Conservation (phyloP, 2,329 filamentous ascomycete genomes). For the Magnaporthiopsis rhizophila region DNA sequence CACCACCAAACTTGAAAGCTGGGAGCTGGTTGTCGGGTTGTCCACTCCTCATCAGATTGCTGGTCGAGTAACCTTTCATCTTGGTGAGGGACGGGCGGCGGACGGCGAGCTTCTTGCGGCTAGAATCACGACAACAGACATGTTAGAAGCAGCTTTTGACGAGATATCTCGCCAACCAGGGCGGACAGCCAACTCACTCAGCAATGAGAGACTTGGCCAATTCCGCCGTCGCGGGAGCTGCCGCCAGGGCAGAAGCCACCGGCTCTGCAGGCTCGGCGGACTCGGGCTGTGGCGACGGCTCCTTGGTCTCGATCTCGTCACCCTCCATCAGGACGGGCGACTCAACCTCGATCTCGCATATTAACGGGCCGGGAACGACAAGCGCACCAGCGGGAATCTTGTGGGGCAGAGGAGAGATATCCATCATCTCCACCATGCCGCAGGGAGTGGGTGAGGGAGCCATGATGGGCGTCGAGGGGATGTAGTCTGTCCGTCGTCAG, state of each 20-base stretch:
- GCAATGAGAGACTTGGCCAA: slow-evolving; percentile 35
- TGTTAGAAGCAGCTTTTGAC: slow-evolving; percentile 13
- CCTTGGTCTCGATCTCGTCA: neutral
- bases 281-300: slow-evolving; percentile 51
- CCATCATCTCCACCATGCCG: slow-evolving; percentile 69
- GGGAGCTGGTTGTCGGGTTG: slow-evolving; percentile 59
- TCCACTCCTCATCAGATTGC: slow-evolving; percentile 54
- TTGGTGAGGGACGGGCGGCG: slow-evolving; percentile 68
- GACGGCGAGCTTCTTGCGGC: slow-evolving; percentile 58
- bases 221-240: slow-evolving; percentile 36
- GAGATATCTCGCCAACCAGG: neutral
- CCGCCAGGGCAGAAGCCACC: slow-evolving; percentile 36
- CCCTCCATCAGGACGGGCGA: slow-evolving; percentile 5
- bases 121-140: slow-evolving; percentile 26
- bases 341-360: slow-evolving; percentile 6
- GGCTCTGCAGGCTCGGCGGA: slow-evolving; percentile 31
- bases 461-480: slow-evolving; percentile 71
- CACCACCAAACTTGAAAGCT: slow-evolving; percentile 64
- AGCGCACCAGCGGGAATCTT: slow-evolving; percentile 39
- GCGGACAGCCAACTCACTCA: slow-evolving; percentile 38
- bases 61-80: slow-evolving; percentile 62
- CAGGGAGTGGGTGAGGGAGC: slow-evolving; percentile 72
- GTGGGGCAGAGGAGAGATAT: slow-evolving; percentile 87
- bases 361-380: neutral
- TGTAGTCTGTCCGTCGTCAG: slow-evolving; percentile 47